Evolutionary conservation across 768 basidiomycete genomes (phyloP), one percentile per base, ranked within the genome.

Genomic region (Boletus subcaerulescens): DNA sequence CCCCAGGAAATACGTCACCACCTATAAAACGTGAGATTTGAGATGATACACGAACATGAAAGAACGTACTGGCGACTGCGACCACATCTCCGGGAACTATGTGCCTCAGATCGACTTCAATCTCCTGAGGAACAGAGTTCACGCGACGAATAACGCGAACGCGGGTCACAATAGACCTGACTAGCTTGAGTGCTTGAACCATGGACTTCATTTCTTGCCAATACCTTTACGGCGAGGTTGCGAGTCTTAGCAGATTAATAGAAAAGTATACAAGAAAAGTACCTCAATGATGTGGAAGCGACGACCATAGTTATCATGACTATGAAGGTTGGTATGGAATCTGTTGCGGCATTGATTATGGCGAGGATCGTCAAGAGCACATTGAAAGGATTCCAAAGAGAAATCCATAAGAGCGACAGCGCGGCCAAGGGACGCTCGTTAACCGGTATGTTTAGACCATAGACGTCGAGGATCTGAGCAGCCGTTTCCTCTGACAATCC

Each of bases 231-330:
- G 12, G 10, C 5, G 20, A 44, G 12, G 36, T 12, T 26, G 20
- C 15, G 10, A 13, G 14, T 18, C 35, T 53, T 1, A 58, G 50
- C 13, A 18, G 6, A 2, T 15, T 0, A 4, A 51, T 5, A n/a
- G 3, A 17, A 15, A 1, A 17, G 2, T 6, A 15, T 22, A 10
- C 40, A 40, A 48, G 43, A 32, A 38, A 47, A n/a, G 39, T 45
- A 72, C 63, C 71, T 68, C 46, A 72, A 45, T 12, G 65, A 61
- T 3, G 69, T 70, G 13, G 73, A 73, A 42, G 72, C 71, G 31
- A 73, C 48, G 3, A 74, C 71, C 71, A 72, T 72, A 36, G 58
- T 51, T 36, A 74, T 61, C 71, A 72, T 71, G 44, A 72, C 71
- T 10, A 59, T 58, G 32, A 74, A 72, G 3, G 71, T 72, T 8